A percentile compares a stretch with the other conserved stretches of the same genome.
Evolutionary conservation across 176 grass and related monocot genomes (phyloP).

Genomic region (Avena eriantha): DNA sequence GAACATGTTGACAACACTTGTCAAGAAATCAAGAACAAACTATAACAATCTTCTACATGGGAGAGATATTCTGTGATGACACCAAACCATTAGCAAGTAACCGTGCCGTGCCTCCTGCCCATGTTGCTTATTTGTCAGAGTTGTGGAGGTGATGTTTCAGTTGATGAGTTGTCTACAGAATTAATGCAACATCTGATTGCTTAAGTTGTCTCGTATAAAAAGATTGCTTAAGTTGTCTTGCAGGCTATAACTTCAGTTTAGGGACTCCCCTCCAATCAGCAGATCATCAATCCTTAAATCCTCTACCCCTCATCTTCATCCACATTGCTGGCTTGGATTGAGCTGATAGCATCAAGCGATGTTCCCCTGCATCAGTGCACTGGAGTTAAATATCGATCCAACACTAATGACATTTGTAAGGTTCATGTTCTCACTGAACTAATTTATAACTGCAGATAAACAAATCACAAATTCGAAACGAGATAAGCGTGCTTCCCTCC

Average conservation of each 20-base stretch:
- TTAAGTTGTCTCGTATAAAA: not conserved
- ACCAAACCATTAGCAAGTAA: too few relatives aligned
- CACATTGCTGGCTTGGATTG: constrained; percentile 79
- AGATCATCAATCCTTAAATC: constrained; percentile 57
- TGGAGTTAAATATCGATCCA: not conserved
- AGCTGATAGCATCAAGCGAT: constrained; percentile 67
- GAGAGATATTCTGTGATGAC: too few relatives aligned
- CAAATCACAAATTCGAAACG: constrained; percentile 17
- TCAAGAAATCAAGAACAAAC: too few relatives aligned
- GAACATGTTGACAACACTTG: too few relatives aligned
- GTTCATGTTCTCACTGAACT: not conserved
- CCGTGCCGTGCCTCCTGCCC: too few relatives aligned
- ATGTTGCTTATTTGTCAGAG: too few relatives aligned
- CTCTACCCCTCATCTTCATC: constrained; percentile 57
- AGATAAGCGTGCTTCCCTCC: not conserved
- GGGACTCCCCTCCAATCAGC: not conserved
- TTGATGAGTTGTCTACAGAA: too few relatives aligned
- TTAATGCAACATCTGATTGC: too few relatives aligned
- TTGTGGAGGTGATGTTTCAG: too few relatives aligned
- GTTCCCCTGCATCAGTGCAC: constrained; percentile 54
- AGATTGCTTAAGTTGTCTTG: not conserved
- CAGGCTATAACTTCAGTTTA: constrained; percentile 1
- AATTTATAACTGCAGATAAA: not conserved
- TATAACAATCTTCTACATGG: too few relatives aligned
- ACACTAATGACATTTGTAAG: not conserved